Evolutionary conservation across 129 eudicot genomes (phyloP), one percentile per base, ranked within the genome.

Genomic region (Logfia minima): DNA sequence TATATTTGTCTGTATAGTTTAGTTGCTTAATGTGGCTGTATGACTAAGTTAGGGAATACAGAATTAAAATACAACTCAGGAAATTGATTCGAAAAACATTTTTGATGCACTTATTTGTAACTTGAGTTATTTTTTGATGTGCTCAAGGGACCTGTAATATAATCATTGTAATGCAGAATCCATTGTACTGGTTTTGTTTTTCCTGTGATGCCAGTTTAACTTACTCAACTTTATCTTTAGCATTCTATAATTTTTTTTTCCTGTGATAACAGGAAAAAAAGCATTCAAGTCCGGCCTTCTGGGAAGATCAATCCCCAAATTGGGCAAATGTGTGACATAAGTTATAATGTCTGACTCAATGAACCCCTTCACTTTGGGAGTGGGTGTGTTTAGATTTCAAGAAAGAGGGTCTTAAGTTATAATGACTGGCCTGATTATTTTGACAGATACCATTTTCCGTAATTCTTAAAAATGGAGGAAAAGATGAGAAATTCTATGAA

Each of bases 381-480:
- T 58, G 65, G 23, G 68, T 24, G 34, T 74, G 65, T 31, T 58
- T 21, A 34, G 24, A 59, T 37, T 59, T 16, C 34, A 62, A 62
- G 67, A 24, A 10, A 48, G 3, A 14, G n/a, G n/a, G 55, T 13
- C 55, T 48, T 48, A 13, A 48, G 18, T 48, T 48, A 48, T 48
- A 48, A 48, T 13, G 55, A 4, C 5, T 14, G 55, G n/a, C 55
- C 55, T 14, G 55, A 48, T 48, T 4, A 22, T 55, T 59, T 72
- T 14, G 7, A 74, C 82, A 92, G 96, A 92, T 92, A 80, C 96
- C 97, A 31, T 92, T 92, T 85, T 87, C 92, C 11, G 70, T 87
- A 62, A 31, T 55, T 69, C 86, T 89, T 77, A 92, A 80, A 83
- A 74, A 81, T 70, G 83, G 77, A 29, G 87, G 85, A 60, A 88